Evolutionary conservation across 495 filamentous ascomycete species (phyloP).

Genomic region (Neurospora sp.): DNA sequence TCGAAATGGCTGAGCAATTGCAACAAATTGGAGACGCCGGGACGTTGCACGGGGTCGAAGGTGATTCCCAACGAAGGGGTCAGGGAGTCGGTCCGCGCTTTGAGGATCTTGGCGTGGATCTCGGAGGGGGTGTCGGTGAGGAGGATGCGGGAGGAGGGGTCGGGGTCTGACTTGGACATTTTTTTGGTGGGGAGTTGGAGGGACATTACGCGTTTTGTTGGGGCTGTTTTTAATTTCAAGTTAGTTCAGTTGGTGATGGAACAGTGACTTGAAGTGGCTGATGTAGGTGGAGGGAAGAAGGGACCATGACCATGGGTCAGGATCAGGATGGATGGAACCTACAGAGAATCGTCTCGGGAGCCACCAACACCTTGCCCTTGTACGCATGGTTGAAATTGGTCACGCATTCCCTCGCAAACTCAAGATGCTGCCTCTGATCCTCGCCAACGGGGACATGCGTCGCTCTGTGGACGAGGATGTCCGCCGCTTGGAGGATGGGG

Average conservation of each 20-base stretch:
- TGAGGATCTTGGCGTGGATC: slow-evolving; percentile 57
- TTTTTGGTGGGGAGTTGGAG: slow-evolving; percentile 64
- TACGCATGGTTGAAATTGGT: slow-evolving; percentile 75
- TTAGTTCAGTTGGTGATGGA: not conserved
- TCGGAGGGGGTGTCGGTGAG: slow-evolving; percentile 56
- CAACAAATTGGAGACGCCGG: slow-evolving; percentile 81
- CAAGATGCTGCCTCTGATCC: slow-evolving; percentile 88
- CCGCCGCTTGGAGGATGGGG: slow-evolving; percentile 89
- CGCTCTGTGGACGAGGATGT: slow-evolving; percentile 78
- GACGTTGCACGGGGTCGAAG: slow-evolving; percentile 60
- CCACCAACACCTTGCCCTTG: slow-evolving; percentile 45
- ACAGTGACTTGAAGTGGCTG: too few relatives aligned
- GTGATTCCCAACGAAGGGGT: slow-evolving; percentile 35
- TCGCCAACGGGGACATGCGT: slow-evolving; percentile 95
- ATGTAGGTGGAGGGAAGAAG: not conserved
- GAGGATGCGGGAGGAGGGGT: slow-evolving; percentile 64
- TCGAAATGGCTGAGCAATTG: slow-evolving; percentile 63
- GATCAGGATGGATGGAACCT: slow-evolving; percentile 13
- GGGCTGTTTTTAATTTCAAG: slow-evolving; percentile 12
- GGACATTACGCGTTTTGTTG: slow-evolving; percentile 81
- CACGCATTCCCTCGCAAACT: slow-evolving; percentile 77
- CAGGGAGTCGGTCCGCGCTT: slow-evolving; percentile 68
- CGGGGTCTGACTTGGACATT: slow-evolving; percentile 84
- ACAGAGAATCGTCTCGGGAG: slow-evolving; percentile 72
- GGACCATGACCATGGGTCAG: not conserved